Base-by-base conservation (phyloP, 2,329 filamentous ascomycete species). In the Calonectria pseudoturangicola region DNA sequence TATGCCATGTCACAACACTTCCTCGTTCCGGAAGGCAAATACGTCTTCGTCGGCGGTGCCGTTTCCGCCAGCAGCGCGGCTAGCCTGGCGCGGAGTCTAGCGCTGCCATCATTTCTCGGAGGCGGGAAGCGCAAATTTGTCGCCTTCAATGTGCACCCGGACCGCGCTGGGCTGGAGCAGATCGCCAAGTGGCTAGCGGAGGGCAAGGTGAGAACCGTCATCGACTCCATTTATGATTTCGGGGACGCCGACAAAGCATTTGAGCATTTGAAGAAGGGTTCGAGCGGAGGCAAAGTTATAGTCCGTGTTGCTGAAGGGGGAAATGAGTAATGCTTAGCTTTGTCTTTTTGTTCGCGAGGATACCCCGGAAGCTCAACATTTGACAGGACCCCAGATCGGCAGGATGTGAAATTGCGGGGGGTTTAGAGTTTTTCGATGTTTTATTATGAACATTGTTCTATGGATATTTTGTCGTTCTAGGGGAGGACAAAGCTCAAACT, bases 241-340 rank as follows among this genome's bases (percentile, higher is more conserved):
- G 87, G 89, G 21, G 88, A 93, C 68, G 88, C 85, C 2, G 82
- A 84, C 1, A 85, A 88, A 78, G 92, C 91, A 3, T 92, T 89
- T 82, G 86, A 88, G 81, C 89, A 87, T 73, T 79, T 93, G 77
- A 91, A 90, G 83, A 89, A 87, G 3, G 89, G 89, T 0, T 86
- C 89, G n/a, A 85, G 88, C 4, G 88, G 84, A 65, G 92, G 92
- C 0, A 94, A 93, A 85, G 84, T 93, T 75, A 84, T 93, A 45
- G 77, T 86, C 33, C 74, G 74, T 5, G 75, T 81, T 63, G 68
- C 74, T 21, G 13, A 71, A 71, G 66, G 15, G 54, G 28, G 12
- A 70, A 74, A 16, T 71, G 18, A 48, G 9, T 45, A 27, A 9
- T 21, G 36, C 16, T 36, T 15, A 25, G 16, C 30, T 43, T 54